These are phyloP conservation scores for Platanthera zijinensis DNA, from an alignment of 106 monocot genomes.

Conservation along the genomic window DNA sequence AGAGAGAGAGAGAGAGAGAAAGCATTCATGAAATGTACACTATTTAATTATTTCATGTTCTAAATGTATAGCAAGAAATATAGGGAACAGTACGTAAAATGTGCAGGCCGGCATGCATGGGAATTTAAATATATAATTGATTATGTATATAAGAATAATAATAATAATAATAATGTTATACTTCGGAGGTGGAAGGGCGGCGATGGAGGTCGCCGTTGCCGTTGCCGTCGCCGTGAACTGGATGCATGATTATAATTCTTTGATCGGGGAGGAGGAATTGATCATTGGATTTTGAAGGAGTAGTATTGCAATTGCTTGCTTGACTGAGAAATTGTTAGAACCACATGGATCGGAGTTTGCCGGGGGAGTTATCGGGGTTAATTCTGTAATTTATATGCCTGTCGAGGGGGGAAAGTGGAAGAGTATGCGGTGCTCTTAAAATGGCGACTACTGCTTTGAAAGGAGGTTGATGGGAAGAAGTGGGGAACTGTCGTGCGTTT, in stretches of 20 bases:
- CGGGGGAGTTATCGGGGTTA: too few relatives aligned
- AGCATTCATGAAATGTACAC: neutral
- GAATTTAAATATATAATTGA: neutral
- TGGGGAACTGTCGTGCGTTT: neutral
- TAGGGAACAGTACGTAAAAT: neutral
- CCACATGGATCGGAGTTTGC: too few relatives aligned
- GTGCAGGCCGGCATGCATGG: neutral
- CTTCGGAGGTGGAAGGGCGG: conserved; percentile 45
- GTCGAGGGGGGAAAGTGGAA: neutral
- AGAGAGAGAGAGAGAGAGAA: neutral
- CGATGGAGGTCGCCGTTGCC: conserved; percentile 34
- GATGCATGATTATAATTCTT: neutral
- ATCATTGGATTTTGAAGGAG: neutral
- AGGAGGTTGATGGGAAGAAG: neutral
- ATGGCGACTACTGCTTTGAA: neutral
- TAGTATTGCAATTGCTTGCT: too few relatives aligned
- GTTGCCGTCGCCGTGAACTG: neutral
- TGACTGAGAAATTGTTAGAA: too few relatives aligned
- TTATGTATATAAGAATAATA: too few relatives aligned
- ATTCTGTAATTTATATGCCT: too few relatives aligned
- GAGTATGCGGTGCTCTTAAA: neutral
- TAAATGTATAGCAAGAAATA: too few relatives aligned
- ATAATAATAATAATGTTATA: conserved; percentile 7
- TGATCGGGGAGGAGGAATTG: neutral
- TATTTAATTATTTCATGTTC: too few relatives aligned